Conservation (phyloP, 768 basidiomycete species). For the Suillus subalutaceus region DNA sequence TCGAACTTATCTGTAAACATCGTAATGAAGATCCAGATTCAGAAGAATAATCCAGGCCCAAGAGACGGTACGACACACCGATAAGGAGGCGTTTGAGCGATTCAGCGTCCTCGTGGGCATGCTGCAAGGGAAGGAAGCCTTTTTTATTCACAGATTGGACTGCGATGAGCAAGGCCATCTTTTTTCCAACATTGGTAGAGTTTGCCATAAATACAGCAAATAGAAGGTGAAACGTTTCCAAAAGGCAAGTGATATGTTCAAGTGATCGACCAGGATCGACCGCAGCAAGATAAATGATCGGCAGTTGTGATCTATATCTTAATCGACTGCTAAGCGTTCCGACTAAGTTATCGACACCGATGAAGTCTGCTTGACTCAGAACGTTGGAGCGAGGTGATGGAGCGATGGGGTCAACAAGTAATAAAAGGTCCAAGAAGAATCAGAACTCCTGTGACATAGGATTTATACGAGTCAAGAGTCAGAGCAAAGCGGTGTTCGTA, state of each 20-base stretch:
- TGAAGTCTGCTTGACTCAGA: background rate
- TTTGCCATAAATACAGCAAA: slow-evolving; percentile 2
- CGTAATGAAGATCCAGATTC: background rate
- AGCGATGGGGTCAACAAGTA: background rate
- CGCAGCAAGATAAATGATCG: background rate
- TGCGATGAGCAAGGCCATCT: slow-evolving; percentile 29
- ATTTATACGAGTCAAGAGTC: background rate
- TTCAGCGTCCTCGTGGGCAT: slow-evolving; percentile 22
- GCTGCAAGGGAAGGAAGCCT: slow-evolving; percentile 8
- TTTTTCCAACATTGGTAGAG: slow-evolving; percentile 12
- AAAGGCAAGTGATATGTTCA: background rate
- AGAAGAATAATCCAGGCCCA: background rate
- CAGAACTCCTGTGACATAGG: background rate
- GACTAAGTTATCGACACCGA: background rate
- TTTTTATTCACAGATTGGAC: slow-evolving; percentile 12
- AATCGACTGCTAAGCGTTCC: background rate
- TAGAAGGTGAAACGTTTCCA: background rate
- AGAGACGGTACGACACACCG: slow-evolving; percentile 24
- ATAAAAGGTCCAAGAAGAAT: background rate
- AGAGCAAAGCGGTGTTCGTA: background rate
- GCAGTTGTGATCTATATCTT: background rate
- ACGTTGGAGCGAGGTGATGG: background rate
- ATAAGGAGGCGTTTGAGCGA: slow-evolving; percentile 22
- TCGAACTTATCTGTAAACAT: slow-evolving; percentile 36
- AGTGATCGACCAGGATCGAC: background rate